phyloP scores from a whole-genome alignment of 2,329 filamentous ascomycete species.

The Teratosphaeria pseudoeucalypti region DNA sequence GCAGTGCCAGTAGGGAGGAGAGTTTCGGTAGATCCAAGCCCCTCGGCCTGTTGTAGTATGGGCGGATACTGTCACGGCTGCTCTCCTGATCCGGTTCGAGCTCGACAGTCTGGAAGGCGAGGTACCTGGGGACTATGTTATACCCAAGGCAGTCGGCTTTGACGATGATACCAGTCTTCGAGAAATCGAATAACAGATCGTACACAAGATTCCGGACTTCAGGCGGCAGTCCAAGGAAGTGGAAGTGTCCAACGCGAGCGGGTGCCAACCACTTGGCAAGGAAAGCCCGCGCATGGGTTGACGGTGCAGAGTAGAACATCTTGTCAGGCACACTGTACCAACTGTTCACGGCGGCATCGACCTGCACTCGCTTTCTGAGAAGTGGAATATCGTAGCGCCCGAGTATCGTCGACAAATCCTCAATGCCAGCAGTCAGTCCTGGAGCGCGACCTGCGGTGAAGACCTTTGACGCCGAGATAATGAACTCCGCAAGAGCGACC shows the following conservation, averaged over 20 bases:
- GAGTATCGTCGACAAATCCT: neutral
- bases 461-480: neutral
- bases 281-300: neutral
- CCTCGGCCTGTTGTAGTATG: neutral
- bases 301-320: neutral
- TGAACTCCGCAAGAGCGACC: neutral
- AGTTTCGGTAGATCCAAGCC: neutral
- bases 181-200: neutral
- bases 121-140: too few species aligned
- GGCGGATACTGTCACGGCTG: neutral
- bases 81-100: neutral
- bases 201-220: neutral
- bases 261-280: neutral
- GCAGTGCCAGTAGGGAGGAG: constrained; percentile 3
- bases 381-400: neutral
- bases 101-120: neutral
- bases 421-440: neutral
- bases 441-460: neutral
- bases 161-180: neutral
- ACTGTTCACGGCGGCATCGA: neutral
- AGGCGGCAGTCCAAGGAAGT: neutral
- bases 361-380: neutral
- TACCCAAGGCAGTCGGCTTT: too few species aligned
- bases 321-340: neutral
- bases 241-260: neutral